Conservation (phyloP, 2,329 filamentous ascomycete species). For the Stagonosporopsis chrysanthemi region DNA sequence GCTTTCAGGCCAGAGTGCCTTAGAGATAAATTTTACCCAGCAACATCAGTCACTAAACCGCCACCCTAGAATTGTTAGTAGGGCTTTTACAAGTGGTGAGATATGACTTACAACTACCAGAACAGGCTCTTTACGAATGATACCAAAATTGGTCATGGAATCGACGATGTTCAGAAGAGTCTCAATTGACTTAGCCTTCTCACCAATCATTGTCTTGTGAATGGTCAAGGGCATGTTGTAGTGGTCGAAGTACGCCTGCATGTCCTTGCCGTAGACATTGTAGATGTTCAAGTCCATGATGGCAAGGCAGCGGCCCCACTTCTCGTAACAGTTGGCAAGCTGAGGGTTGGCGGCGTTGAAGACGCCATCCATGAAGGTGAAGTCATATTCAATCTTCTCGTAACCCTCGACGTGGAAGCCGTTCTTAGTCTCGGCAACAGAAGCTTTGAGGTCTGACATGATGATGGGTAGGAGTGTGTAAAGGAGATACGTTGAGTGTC, state of each 20-base stretch:
- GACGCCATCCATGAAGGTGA: slow-evolving; percentile 74
- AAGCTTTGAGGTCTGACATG: slow-evolving; percentile 74
- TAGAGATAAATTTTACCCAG: slow-evolving; percentile 65
- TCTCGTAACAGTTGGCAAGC: slow-evolving; percentile 69
- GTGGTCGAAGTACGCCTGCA: slow-evolving; percentile 72
- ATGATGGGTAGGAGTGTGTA: slow-evolving; percentile 30
- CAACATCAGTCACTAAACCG: slow-evolving; percentile 59
- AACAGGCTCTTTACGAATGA: slow-evolving; percentile 65
- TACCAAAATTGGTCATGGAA: slow-evolving; percentile 76
- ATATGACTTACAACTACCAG: slow-evolving; percentile 42
- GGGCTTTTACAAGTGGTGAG: background rate
- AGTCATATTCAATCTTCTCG: slow-evolving; percentile 79
- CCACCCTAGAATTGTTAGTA: slow-evolving; percentile 46
- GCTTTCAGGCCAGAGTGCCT: slow-evolving; percentile 58
- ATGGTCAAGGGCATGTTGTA: slow-evolving; percentile 68
- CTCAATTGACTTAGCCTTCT: slow-evolving; percentile 77
- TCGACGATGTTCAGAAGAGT: slow-evolving; percentile 74
- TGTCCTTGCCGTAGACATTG: slow-evolving; percentile 70
- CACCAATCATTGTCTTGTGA: slow-evolving; percentile 77
- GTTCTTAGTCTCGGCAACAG: slow-evolving; percentile 67
- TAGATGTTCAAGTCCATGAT: slow-evolving; percentile 77
- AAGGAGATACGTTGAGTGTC: slow-evolving; percentile 38
- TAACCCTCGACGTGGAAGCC: slow-evolving; percentile 77
- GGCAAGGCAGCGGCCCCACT: slow-evolving; percentile 70
- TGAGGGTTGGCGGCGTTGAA: slow-evolving; percentile 68